phyloP scores from a whole-genome alignment of 345 rosid species.

The Angophora floribunda region DNA sequence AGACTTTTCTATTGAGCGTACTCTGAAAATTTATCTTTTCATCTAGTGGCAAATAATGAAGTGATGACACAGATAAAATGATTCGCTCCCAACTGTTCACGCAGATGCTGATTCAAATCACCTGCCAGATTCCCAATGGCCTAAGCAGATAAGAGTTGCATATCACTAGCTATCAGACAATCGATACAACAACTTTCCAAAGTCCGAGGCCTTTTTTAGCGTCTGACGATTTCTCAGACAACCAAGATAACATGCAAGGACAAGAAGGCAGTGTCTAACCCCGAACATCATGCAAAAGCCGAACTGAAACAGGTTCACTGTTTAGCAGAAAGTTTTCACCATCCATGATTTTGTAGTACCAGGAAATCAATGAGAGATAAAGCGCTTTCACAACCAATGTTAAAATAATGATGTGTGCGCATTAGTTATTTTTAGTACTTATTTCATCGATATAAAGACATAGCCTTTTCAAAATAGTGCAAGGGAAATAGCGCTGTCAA shows the following conservation, averaged over 20 bases:
- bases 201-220: not conserved
- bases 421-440: not conserved
- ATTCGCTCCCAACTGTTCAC: not conserved
- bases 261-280: not conserved
- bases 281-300: not conserved
- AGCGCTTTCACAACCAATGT: too few relatives aligned
- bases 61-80: not conserved
- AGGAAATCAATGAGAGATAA: not conserved
- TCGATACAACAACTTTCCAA: not conserved
- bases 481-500: too few relatives aligned
- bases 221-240: not conserved
- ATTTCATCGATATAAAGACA: not conserved
- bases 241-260: not conserved
- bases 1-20: not conserved
- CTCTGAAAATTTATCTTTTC: not conserved
- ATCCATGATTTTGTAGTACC: constrained; percentile 19
- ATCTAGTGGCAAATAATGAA: not conserved
- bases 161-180: not conserved
- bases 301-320: too few relatives aligned
- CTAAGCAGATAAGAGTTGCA: not conserved
- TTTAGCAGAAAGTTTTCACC: not conserved
- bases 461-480: not conserved
- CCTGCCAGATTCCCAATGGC: not conserved
- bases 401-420: not conserved
- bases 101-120: not conserved